Conservation (phyloP, 2,329 filamentous ascomycete species). For the Gnomoniopsis smithogilvyi region DNA sequence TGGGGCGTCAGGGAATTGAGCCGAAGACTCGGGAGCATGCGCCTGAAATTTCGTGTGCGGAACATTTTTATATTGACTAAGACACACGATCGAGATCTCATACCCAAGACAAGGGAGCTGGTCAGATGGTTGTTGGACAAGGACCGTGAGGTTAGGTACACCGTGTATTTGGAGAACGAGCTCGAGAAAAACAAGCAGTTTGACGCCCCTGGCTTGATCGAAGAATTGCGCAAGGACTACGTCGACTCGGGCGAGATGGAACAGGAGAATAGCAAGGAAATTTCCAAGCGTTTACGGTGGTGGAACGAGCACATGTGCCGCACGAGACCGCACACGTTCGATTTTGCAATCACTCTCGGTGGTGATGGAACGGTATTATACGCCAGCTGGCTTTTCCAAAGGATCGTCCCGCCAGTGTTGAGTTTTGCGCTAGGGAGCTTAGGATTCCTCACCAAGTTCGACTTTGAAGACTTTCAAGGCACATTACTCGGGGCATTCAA, state of each 20-base stretch:
- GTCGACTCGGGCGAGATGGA: slow-evolving; percentile 24
- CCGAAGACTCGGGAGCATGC: slow-evolving; percentile 78
- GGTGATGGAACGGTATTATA: slow-evolving; percentile 98
- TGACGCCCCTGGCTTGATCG: slow-evolving; percentile 64
- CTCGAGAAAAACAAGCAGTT: slow-evolving; percentile 71
- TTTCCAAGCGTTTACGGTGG: slow-evolving; percentile 63
- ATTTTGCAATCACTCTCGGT: slow-evolving; percentile 88
- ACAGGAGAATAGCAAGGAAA: slow-evolving; percentile 32
- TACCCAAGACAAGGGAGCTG: slow-evolving; percentile 73
- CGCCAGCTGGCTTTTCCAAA: slow-evolving; percentile 94
- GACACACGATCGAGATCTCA: slow-evolving; percentile 78
- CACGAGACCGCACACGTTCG: slow-evolving; percentile 79
- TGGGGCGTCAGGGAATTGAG: slow-evolving; percentile 91
- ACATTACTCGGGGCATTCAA: slow-evolving; percentile 71
- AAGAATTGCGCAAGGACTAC: slow-evolving; percentile 52
- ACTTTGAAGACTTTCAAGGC: slow-evolving; percentile 71
- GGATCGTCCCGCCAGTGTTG: slow-evolving; percentile 87
- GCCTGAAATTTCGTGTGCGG: slow-evolving; percentile 75
- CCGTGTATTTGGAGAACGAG: slow-evolving; percentile 78
- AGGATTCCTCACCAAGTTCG: slow-evolving; percentile 95
- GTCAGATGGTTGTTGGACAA: slow-evolving; percentile 76
- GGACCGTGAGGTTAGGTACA: slow-evolving; percentile 65
- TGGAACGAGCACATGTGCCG: slow-evolving; percentile 82
- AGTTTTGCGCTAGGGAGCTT: slow-evolving; percentile 89
- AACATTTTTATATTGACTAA: slow-evolving; percentile 89